phyloP scores from a whole-genome alignment of 805 yeast species.

The Metschnikowia drakensbergensis region DNA sequence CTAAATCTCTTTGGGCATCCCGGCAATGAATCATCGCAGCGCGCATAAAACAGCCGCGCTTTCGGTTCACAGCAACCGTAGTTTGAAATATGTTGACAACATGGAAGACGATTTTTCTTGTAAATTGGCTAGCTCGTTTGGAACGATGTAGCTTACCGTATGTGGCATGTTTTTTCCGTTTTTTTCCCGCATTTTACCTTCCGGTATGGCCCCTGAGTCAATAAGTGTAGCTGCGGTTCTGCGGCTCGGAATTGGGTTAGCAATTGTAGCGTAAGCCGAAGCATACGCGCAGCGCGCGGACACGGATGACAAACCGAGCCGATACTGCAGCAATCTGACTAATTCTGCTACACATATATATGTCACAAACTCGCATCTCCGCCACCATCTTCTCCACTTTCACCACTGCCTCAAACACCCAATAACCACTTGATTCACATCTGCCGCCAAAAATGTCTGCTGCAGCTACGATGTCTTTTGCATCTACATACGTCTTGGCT shows the following conservation, averaged over 20 bases:
- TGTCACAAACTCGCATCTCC: neutral
- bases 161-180: neutral
- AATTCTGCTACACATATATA: slow-evolving; percentile 5
- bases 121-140: neutral
- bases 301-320: slow-evolving; percentile 3
- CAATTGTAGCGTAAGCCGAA: slow-evolving; percentile 5
- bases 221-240: neutral
- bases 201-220: neutral
- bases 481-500: slow-evolving; percentile 59
- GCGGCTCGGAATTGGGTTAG: slow-evolving; percentile 3
- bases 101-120: neutral
- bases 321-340: slow-evolving; percentile 5
- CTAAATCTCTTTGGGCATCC: neutral
- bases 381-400: neutral
- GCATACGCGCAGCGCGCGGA: slow-evolving; percentile 2
- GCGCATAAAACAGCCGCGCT: slow-evolving; percentile 5
- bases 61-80: neutral
- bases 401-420: neutral
- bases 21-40: slow-evolving; percentile 1
- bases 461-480: slow-evolving; percentile 26
- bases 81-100: neutral
- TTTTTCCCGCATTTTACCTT: neutral
- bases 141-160: too few relatives aligned
- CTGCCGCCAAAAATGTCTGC: slow-evolving; percentile 3
- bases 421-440: neutral